phyloP scores from a whole-genome alignment of 192 early-diverging fungal genomes.

The Cetraspora pellucida region DNA sequence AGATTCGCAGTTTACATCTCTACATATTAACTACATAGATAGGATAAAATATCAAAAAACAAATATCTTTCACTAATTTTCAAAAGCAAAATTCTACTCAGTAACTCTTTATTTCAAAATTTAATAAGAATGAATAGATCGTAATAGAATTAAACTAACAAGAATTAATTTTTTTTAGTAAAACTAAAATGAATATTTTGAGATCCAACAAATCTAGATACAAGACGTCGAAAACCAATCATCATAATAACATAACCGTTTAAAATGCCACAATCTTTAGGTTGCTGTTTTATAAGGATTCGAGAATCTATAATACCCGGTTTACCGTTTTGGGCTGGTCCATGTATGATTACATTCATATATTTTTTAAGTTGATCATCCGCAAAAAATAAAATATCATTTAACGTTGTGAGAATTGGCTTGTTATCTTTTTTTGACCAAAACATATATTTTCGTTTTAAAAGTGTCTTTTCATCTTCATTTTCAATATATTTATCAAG shows the following conservation, averaged over 20 bases:
- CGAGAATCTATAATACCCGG: not conserved
- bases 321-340: not conserved
- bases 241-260: slow-evolving; percentile 9
- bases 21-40: too few relatives aligned
- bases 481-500: slow-evolving; percentile 11
- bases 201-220: slow-evolving; percentile 11
- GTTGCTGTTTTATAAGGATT: not conserved
- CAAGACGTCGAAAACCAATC: slow-evolving; percentile 1
- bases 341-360: slow-evolving; percentile 13
- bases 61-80: too few relatives aligned
- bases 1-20: too few relatives aligned
- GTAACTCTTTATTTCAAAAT: not conserved
- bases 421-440: slow-evolving; percentile 3
- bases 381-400: not conserved
- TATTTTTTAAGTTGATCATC: not conserved
- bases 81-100: too few relatives aligned
- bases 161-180: slow-evolving; percentile 9
- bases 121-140: not conserved
- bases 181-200: slow-evolving; percentile 15
- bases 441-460: slow-evolving; percentile 17
- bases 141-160: not conserved
- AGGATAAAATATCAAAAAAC: too few relatives aligned
- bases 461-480: slow-evolving; percentile 3
- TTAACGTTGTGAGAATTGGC: not conserved
- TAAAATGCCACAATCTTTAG: slow-evolving; percentile 16